Evolutionary conservation across 306 rosid species (phyloP).

Genomic region (Fagus sylvatica): DNA sequence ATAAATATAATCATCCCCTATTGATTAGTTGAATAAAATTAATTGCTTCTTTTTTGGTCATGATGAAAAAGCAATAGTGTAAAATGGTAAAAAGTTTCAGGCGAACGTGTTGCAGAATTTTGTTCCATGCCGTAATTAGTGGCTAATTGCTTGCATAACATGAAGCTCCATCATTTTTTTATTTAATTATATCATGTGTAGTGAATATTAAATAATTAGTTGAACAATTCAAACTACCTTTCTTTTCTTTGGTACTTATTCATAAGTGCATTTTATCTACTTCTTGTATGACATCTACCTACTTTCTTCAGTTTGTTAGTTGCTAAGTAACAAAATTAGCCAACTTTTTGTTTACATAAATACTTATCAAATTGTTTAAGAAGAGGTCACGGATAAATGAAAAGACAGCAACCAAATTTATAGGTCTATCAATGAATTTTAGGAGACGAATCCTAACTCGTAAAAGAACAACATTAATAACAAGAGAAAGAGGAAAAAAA

Average conservation of each 20-base stretch:
- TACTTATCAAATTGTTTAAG: background rate
- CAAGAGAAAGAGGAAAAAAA: too few relatives aligned
- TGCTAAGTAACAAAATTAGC: conserved; percentile 22
- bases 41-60: background rate
- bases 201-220: background rate
- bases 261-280: background rate
- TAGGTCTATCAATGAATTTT: background rate
- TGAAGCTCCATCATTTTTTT: background rate
- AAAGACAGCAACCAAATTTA: background rate
- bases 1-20: background rate
- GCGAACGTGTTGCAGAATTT: background rate
- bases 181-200: background rate
- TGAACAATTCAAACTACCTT: background rate
- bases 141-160: background rate
- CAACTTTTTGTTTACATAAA: background rate
- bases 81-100: background rate
- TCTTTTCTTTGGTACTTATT: background rate
- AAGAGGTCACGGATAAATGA: background rate
- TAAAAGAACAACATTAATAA: too few relatives aligned
- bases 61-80: background rate
- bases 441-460: too few relatives aligned
- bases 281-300: conserved; percentile 11
- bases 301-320: conserved; percentile 12
- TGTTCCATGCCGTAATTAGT: background rate
- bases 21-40: background rate